A percentile compares a stretch with the other conserved stretches of the same genome.
Conservation (phyloP, 805 yeast genomes). For the Metschnikowia reukaufii region DNA sequence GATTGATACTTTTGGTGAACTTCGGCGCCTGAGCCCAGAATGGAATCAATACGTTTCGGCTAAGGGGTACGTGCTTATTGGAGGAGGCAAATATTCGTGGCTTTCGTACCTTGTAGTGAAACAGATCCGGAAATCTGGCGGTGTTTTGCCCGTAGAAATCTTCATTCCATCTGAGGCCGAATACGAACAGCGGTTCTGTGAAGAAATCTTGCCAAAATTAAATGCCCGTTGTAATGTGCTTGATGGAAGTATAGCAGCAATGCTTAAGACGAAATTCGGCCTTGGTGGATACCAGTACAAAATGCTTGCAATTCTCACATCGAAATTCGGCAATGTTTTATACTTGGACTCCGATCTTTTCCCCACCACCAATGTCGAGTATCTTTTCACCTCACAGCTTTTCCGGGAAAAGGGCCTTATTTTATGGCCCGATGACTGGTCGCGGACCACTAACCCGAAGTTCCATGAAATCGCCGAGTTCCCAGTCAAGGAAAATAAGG, state of each 20-base stretch:
- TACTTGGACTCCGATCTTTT: slow-evolving; percentile 54
- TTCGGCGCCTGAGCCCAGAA: slow-evolving; percentile 36
- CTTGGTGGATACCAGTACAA: slow-evolving; percentile 53
- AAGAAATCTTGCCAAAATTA: slow-evolving; percentile 38
- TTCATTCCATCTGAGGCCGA: slow-evolving; percentile 45
- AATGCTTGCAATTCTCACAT: slow-evolving; percentile 60
- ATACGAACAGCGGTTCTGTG: slow-evolving; percentile 50
- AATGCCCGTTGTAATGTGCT: slow-evolving; percentile 50
- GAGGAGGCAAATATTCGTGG: slow-evolving; percentile 55
- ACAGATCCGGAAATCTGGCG: slow-evolving; percentile 46
- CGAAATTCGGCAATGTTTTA: slow-evolving; percentile 49
- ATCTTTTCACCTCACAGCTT: slow-evolving; percentile 45
- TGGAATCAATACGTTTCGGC: slow-evolving; percentile 36
- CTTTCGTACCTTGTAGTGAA: slow-evolving; percentile 48
- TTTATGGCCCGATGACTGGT: slow-evolving; percentile 73
- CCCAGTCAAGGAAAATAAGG: slow-evolving; percentile 33
- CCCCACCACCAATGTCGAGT: slow-evolving; percentile 44
- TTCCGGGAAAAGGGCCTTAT: slow-evolving; percentile 50
- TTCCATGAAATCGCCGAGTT: slow-evolving; percentile 54
- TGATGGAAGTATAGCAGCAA: slow-evolving; percentile 25
- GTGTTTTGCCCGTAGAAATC: slow-evolving; percentile 51
- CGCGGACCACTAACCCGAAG: slow-evolving; percentile 62
- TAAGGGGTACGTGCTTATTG: slow-evolving; percentile 48
- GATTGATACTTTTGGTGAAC: slow-evolving; percentile 36
- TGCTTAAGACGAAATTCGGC: slow-evolving; percentile 20